These are phyloP conservation scores for Achaetomiella virescens DNA, from an alignment of 495 filamentous ascomycete genomes.

Conservation along the genomic window DNA sequence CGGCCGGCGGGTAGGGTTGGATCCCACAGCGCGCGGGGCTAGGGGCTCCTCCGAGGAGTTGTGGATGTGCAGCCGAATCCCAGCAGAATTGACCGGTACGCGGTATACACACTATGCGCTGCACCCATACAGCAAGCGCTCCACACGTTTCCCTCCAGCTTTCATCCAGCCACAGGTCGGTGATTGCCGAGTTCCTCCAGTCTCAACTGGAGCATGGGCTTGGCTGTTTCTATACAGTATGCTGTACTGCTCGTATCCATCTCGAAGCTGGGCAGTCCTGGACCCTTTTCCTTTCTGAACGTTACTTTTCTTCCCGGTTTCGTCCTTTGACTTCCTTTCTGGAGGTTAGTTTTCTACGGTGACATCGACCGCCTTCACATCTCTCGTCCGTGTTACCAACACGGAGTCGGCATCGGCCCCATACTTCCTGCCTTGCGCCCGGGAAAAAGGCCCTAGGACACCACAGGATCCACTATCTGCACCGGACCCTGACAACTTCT, in stretches of 20 bases:
- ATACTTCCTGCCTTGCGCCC: background rate
- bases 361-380: background rate
- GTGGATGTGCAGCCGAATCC: background rate
- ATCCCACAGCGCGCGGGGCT: slow-evolving; percentile 16
- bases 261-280: background rate
- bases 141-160: slow-evolving; percentile 1
- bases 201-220: background rate
- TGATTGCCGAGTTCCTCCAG: slow-evolving; percentile 1
- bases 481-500: background rate
- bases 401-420: slow-evolving; percentile 1
- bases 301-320: background rate
- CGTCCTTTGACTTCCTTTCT: background rate
- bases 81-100: background rate
- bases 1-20: slow-evolving; percentile 2
- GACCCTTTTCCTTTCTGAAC: background rate
- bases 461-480: slow-evolving; percentile 2
- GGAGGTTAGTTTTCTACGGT: background rate
- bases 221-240: background rate
- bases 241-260: background rate
- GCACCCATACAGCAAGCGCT: background rate
- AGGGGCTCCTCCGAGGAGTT: slow-evolving; percentile 11
- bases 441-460: background rate
- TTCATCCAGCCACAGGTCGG: slow-evolving; percentile 3
- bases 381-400: background rate
- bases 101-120: background rate